Conservation (phyloP, 352 stramenopile genomes). For the Phytopythium boreale region DNA sequence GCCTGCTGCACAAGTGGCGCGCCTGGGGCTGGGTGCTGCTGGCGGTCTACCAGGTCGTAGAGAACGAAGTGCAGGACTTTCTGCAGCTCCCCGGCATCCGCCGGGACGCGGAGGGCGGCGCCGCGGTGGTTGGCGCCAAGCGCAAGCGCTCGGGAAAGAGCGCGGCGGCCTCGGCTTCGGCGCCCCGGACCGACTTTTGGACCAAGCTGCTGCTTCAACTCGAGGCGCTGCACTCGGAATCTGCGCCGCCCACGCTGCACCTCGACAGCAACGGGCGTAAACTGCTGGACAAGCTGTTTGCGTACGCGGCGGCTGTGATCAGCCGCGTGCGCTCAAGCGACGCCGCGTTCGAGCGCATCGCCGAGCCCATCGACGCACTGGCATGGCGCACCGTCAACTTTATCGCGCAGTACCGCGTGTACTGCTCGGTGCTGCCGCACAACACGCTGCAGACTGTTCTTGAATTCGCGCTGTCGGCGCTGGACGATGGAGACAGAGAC, state of each 20-base stretch:
- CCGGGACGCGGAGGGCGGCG: not conserved
- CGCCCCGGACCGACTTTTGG: constrained; percentile 50
- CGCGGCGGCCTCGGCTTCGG: constrained; percentile 18
- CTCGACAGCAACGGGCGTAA: constrained; percentile 71
- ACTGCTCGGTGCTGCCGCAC: constrained; percentile 60
- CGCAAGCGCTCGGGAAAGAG: constrained; percentile 18
- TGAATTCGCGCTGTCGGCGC: constrained; percentile 48
- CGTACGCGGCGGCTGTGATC: constrained; percentile 50
- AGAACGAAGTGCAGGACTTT: constrained; percentile 43
- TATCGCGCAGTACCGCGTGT: constrained; percentile 57
- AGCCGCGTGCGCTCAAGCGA: constrained; percentile 27
- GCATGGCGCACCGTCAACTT: constrained; percentile 63
- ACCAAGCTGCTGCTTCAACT: constrained; percentile 60
- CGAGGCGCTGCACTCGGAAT: constrained; percentile 42
- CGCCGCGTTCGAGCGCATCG: constrained; percentile 18
- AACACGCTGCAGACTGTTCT: constrained; percentile 47
- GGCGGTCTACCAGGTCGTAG: constrained; percentile 44
- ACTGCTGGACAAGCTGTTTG: constrained; percentile 51
- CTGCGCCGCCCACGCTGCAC: constrained; percentile 53
- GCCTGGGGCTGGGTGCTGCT: constrained; percentile 62
- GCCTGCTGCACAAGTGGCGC: constrained; percentile 69
- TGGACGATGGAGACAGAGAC: constrained; percentile 30
- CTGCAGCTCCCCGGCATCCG: constrained; percentile 13
- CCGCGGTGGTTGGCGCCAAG: constrained; percentile 15
- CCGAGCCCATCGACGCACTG: constrained; percentile 52